Evolutionary conservation across 1,284 basidiomycete species (phyloP).

Genomic region (Anthracocystis walkeri): DNA sequence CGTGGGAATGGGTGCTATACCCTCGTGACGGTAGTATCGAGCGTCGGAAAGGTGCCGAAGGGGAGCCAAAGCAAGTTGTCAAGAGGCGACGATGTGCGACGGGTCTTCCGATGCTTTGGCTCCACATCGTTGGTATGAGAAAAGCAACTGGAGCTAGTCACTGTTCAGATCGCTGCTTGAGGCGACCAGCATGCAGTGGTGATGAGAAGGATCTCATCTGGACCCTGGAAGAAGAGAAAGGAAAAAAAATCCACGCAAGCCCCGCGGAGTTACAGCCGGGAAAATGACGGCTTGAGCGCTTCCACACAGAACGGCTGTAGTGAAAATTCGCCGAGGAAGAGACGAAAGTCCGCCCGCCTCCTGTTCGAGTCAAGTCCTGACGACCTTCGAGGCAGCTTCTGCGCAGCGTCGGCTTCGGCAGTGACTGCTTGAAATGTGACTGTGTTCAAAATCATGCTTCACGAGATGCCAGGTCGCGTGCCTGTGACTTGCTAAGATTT

Average conservation of each 20-base stretch:
- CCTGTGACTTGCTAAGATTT: too few species aligned
- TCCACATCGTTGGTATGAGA: conserved; percentile 8
- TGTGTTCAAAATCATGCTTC: too few species aligned
- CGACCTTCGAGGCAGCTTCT: background rate
- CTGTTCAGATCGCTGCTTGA: too few species aligned
- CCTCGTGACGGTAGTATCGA: background rate
- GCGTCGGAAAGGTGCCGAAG: conserved; percentile 11
- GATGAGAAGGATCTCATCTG: background rate
- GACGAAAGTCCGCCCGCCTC: background rate
- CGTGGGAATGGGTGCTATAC: background rate
- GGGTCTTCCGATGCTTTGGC: conserved; percentile 7
- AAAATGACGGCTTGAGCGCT: conserved; percentile 7
- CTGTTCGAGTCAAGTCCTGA: too few species aligned
- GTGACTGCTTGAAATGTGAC: too few species aligned
- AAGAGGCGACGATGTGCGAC: background rate
- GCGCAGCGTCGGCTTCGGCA: background rate
- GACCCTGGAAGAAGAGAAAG: background rate
- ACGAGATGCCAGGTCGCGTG: too few species aligned
- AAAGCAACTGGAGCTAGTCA: background rate
- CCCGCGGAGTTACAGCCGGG: conserved; percentile 1
- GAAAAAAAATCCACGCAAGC: background rate
- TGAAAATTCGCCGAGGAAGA: background rate
- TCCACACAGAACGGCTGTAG: background rate
- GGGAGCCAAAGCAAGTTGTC: background rate
- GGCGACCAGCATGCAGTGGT: background rate